Conservation (phyloP, 1,284 basidiomycete species). For the Pterula multifida region DNA sequence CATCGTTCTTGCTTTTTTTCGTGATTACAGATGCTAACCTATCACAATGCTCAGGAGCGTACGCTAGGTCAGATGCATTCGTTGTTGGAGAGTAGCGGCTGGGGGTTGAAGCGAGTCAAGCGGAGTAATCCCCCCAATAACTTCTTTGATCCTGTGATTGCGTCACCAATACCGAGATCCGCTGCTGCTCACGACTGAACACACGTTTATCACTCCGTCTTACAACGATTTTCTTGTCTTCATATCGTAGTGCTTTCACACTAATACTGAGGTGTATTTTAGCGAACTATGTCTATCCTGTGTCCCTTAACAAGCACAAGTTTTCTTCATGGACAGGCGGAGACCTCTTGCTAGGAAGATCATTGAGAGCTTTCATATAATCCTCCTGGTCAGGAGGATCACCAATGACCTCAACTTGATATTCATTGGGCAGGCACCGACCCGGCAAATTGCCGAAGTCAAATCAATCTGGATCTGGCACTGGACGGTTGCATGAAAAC, state of each 20-base stretch:
- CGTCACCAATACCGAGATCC: neutral
- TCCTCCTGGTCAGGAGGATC: conserved; percentile 37
- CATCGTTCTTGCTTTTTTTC: neutral
- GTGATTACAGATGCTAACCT: neutral
- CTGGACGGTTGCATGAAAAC: conserved; percentile 27
- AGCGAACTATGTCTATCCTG: too few species aligned
- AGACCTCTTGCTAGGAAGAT: too few species aligned
- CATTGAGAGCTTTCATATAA: conserved; percentile 43
- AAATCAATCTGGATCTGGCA: conserved; percentile 32
- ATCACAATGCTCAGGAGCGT: neutral
- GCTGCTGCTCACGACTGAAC: too few species aligned
- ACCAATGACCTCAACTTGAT: conserved; percentile 50
- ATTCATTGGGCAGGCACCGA: too few species aligned
- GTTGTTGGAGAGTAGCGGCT: neutral
- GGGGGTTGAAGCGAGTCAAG: conserved; percentile 1
- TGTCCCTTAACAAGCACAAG: too few species aligned
- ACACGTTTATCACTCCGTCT: too few species aligned
- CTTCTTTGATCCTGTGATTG: neutral
- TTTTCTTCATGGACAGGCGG: too few species aligned
- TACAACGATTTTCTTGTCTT: neutral
- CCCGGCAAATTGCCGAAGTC: conserved; percentile 25
- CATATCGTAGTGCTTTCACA: neutral
- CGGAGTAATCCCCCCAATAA: neutral
- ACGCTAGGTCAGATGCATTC: conserved; percentile 1
- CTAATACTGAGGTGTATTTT: neutral